Evolutionary conservation across 2,329 filamentous ascomycete genomes (phyloP).

Genomic region (Alternaria novae-zelandiae): DNA sequence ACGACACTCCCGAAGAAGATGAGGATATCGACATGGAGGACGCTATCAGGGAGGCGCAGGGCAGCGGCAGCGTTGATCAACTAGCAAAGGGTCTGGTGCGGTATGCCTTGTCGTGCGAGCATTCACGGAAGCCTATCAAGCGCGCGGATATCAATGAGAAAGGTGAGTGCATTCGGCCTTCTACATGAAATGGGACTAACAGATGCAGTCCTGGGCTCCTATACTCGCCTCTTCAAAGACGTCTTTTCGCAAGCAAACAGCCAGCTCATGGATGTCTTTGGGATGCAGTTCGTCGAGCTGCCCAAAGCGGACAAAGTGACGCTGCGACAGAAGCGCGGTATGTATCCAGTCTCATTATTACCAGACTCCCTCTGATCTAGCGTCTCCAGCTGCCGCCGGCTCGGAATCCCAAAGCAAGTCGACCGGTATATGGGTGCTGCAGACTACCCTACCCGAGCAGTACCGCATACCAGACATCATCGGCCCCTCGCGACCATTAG

Average conservation of each 20-base stretch:
- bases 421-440: constrained; percentile 78
- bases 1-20: constrained; percentile 28
- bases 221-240: constrained; percentile 72
- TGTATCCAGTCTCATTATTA: constrained; percentile 27
- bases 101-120: constrained; percentile 66
- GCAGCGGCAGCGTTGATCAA: constrained; percentile 46
- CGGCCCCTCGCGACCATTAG: constrained; percentile 70
- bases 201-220: constrained; percentile 68
- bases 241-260: constrained; percentile 80
- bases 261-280: constrained; percentile 74
- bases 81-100: constrained; percentile 68
- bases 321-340: constrained; percentile 78
- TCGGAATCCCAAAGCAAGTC: constrained; percentile 58
- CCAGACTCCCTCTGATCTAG: no score
- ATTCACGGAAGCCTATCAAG: constrained; percentile 63
- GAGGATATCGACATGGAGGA: constrained; percentile 29
- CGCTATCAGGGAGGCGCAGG: constrained; percentile 2
- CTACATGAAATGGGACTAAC: constrained; percentile 6
- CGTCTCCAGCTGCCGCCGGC: constrained; percentile 58
- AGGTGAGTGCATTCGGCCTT: constrained; percentile 26
- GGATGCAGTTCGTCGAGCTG: constrained; percentile 91
- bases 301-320: constrained; percentile 82
- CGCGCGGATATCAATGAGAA: constrained; percentile 65
- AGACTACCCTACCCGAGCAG: constrained; percentile 70
- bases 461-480: constrained; percentile 72